Base-by-base conservation (phyloP, 2,329 filamentous ascomycete species). In the Neodidymelliopsis sp. region DNA sequence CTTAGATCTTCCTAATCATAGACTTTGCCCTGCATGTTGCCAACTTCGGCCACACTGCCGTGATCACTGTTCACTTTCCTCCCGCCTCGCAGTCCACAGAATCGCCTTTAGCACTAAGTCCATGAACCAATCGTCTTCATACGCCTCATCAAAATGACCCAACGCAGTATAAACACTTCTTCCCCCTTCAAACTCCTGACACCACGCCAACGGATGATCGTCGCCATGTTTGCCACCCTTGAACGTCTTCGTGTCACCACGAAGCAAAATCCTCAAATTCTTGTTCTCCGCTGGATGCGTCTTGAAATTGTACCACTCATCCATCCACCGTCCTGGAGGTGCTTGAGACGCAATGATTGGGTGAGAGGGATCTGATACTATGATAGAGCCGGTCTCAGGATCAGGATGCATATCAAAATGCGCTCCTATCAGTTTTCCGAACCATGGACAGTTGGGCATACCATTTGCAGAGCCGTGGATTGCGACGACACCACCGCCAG, bases 251-350 rank as follows among this genome's bases (percentile, higher is more conserved):
- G 54, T 39, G 35, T 67, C 62, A 4, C 62, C 62, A 13, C 23
- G 54, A 0, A 68, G 35, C 23, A 67, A 40, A 2, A 68, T 43
- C 6, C 38, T 34, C 22, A 67, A 42, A 13, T 58, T 60, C 4
- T 6, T 16, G 18, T 68, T 68, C 9, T 56, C 30, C 12, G 60
- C 27, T 3, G 62, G 65, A 39, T 68, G 61, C 7, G 54, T 56
- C 2, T 38, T 49, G 40, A 67, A 68, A 23, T 67, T 66, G 40
- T 68, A 68, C 63, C 62, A 68, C 39, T 68, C 65, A 15, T 68
- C 65, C 46, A 46, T 57, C 61, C 62, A 50, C 10, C 27, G 25
- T 18, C 40, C 25, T 16, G 47, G 47, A 5, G 34, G 47, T 2
- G 9, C 15, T 0, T 28, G 18, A 13, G 10, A 6, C 10, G 20